Percentiles rank a stretch among this genome's conserved stretches.
Evolutionary conservation across 169 alveolate species (phyloP).

Genomic region (Plasmodium adleri): DNA sequence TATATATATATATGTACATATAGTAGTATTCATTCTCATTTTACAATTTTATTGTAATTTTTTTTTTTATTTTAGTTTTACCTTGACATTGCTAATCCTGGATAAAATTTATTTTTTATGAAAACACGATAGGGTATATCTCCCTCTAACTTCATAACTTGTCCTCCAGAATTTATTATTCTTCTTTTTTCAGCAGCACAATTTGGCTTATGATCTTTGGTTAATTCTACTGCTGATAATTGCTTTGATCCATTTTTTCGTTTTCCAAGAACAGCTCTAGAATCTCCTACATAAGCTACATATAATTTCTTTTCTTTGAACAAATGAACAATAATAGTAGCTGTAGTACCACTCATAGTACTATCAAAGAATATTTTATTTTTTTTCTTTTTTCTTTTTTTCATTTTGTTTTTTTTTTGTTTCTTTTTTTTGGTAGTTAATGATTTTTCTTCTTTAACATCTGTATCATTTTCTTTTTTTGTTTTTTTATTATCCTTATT

Average conservation of each 20-base stretch:
- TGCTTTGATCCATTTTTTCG: conserved; percentile 79
- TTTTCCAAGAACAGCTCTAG: conserved; percentile 88
- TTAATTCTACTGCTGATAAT: conserved; percentile 80
- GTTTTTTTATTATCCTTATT: neutral
- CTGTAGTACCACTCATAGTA: conserved; percentile 86
- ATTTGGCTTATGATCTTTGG: conserved; percentile 89
- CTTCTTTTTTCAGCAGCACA: conserved; percentile 86
- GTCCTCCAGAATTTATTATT: conserved; percentile 89
- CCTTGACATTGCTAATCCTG: conserved; percentile 92
- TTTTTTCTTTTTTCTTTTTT: conserved; percentile 41
- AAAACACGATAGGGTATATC: conserved; percentile 90
- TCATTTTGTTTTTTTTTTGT: conserved; percentile 16
- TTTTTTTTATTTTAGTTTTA: conserved; percentile 3
- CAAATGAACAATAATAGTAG: conserved; percentile 81
- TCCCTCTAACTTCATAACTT: conserved; percentile 86
- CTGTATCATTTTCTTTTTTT: conserved; percentile 11
- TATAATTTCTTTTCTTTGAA: conserved; percentile 78
- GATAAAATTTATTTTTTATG: conserved; percentile 85
- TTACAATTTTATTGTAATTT: neutral
- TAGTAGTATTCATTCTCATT: too few relatives aligned
- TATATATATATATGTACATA: too few relatives aligned
- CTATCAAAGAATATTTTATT: conserved; percentile 81
- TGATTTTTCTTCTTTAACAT: conserved; percentile 35
- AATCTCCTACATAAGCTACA: conserved; percentile 92
- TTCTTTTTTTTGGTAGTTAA: conserved; percentile 1